Evolutionary conservation across 2,329 filamentous ascomycete genomes (phyloP), one percentile per base, ranked within the genome.

Genomic region (Stachybotrys chlorohalonatus): DNA sequence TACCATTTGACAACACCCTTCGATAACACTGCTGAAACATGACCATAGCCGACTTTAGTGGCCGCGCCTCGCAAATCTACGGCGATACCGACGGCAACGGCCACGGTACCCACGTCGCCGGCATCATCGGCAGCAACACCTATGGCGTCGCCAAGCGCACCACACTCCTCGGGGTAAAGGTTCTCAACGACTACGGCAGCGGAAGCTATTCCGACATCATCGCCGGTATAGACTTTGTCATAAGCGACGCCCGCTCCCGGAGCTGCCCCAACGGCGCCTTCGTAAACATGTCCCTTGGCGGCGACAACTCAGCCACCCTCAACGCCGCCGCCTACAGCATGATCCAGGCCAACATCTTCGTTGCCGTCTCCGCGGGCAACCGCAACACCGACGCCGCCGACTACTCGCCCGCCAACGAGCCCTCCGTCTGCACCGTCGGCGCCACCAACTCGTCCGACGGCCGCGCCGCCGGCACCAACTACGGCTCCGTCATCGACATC

Each of bases 381-480:
- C 59, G 58, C 46, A 66, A 68, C 56, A 60, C 59, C 49, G 66
- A 77, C 59, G 75, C 76, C 1, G 55, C 61, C 16, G 66, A 66
- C 60, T 70, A 62, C 59, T 77, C 75, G 0, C 74, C 75, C 2
- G 71, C 74, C 31, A 74, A 70, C 1, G 70, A 70, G 52, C 51
- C 71, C 5, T 62, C 60, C 13, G 75, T 69, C 47, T 75, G 76
- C 64, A 79, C 76, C 7, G 74, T 79, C 46, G 76, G 73, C 47
- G 72, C 75, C 49, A 73, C 69, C 49, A 64, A 68, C 55, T 56
- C 42, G 32, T 59, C 54, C 42, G 70, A 76, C 55, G 56, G 58
- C 52, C 65, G 65, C 15, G 66, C 75, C 52, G 63, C 58, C 42
- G 77, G 71, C 67, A 77, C 74, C 60, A 80, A 78, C 70, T 79